Evolutionary conservation across 306 rosid species (phyloP), one percentile per base, ranked within the genome.

Genomic region (Cicer chorassanicum): DNA sequence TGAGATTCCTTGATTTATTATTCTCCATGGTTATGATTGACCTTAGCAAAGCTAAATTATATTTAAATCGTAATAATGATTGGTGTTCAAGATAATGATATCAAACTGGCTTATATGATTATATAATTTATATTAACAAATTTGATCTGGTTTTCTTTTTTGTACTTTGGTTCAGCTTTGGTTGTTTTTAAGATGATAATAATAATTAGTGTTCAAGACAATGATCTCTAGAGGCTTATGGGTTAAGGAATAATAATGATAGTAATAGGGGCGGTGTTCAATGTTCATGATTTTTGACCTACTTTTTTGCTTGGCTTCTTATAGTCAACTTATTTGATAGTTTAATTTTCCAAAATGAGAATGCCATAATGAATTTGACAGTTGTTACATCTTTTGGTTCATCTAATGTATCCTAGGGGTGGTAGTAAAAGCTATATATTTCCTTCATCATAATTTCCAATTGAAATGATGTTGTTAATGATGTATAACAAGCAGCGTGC

Each of bases 311-410:
- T 66, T 51, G 45, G 76, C 39, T 77, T 64, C 56, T 43, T 72
- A 9, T n/a, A 68, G 75, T 63, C 72, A 67, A 50, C 59, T 50
- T 72, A 11, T 76, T 53, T 72, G 57, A 3, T 59, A 57, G 21
- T 45, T 29, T 41, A 60, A 77, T 65, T 59, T 66, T 18, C 69
- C 46, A 9, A 63, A 43, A 16, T 1, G 5, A 18, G 36, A 70
- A 71, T 43, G 74, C 9, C 45, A 70, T 64, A 57, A 70, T 81
- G 63, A 41, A 64, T 69, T 51, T 49, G 68, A 11, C n/a, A 65
- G 85, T 77, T 78, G 72, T 73, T 50, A 39, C 62, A 40, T 46
- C 76, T 73, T 68, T 84, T 73, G 72, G 76, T 73, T 77, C 76
- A 75, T 64, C 41, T 66, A 78, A 29, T 21, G 55, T 70, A 44